Evolutionary conservation across 177 flowering plant species (phyloP), one percentile per base, ranked within the genome.

Genomic region (Telopea speciosissima): DNA sequence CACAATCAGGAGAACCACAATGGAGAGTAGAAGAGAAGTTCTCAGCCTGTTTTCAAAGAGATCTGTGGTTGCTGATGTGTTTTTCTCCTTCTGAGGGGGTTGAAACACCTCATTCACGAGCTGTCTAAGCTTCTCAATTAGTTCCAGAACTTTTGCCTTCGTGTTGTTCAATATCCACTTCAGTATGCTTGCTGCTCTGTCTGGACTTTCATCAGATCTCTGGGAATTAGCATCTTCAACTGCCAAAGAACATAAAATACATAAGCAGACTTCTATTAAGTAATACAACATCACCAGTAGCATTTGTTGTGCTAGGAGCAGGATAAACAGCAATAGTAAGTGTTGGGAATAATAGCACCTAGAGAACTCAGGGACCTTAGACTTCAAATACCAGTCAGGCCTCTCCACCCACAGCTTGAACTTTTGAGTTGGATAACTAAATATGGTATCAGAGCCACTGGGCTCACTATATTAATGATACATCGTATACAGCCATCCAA

Each of bases 1-100:
- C 69, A 93, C 96, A 65, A 93, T 70, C 70, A 91, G 65, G 72
- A 93, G 74, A 56, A 91, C 93, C 74, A 90, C 59, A 9, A 91
- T 62, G 1, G 91, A 85, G 44, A 95, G 86, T 76, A 88, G 42
- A 71, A 90, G 75, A 0, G 99, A 88, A 4, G 86, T 72, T 71
- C 79, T 84, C 78, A 92, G 77, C 71, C 74, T 88, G 45, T 86
- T 86, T 60, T 80, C 77, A 23, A 92, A 84, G 12, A 66, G 56
- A 76, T 76, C 76, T 0, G 59, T 44, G 2, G 28, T 26, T 67
- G 36, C 73, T 21, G 45, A 72, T 60, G 58, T 62, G 62, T 69
- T 69, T 58, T 79, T 77, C 72, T 80, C 80, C 22, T 24, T 58
- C 0, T 44, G 75, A 3, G 71, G 62, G 44, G 71, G 68, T 36